Base-by-base conservation (phyloP, 2,329 filamentous ascomycete species). In the Didymella glomerata region DNA sequence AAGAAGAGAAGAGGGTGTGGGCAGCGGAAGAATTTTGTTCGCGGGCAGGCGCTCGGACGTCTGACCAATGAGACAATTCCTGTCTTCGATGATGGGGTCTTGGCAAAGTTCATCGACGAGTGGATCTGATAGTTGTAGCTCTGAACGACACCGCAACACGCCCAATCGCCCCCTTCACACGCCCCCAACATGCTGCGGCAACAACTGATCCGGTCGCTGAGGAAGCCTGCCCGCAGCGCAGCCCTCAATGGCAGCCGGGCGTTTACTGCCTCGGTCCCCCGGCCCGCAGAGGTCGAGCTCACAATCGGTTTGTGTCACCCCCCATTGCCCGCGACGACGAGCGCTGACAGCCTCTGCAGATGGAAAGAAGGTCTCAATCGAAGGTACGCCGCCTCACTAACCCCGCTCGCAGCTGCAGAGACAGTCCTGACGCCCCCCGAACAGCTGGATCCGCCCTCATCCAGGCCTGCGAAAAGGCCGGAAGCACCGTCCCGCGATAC, bases 391-490 rank as follows among this genome's bases (percentile, higher is more conserved):
- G 53, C 41, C 59, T 57, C 47, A 53, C 34, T 25, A 27, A 24
- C 22, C 40, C 55, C 32, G 54, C 50, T 48, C 57, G 24, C 48
- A 63, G 57, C 65, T 66, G 44, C 34, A 49, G n/a, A 65, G 57
- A 48, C 60, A 44, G n/a, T 63, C 55, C 72, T 76, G 69, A 75
- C 67, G 56, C 62, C 61, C 57, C 38, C 63, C 61, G 55, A 73
- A 79, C 78, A 97, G 94, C 94, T 81, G 94, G 94, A 68, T 95
- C 95, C 72, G 94, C 95, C 76, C 86, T 99, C 74, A 99, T 99
- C 78, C 95, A 99, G 84, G 95, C 95, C 77, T 99, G 95, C 84
- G 95, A 99, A 83, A 97, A 99, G 84, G 95, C 94, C 67, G 95
- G 95, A 76, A 86, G 85, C 68, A 95, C 90, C 63, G 85, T 98